A percentile compares a stretch with the other conserved stretches of the same genome.
These are phyloP conservation scores for Trichaptum fuscoviolaceum DNA, from an alignment of 768 basidiomycete genomes.

Conservation along the genomic window DNA sequence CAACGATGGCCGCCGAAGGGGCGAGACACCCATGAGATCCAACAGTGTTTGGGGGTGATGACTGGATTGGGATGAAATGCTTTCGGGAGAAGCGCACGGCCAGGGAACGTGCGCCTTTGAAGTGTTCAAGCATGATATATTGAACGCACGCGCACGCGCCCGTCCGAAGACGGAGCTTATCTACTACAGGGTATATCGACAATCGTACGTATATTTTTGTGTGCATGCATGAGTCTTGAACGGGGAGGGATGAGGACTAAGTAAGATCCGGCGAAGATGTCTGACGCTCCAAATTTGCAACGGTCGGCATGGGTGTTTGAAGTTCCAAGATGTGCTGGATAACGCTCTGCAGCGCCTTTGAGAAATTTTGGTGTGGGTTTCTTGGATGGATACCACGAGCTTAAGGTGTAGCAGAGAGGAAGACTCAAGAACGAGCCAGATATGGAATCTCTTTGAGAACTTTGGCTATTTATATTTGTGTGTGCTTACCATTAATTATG, in stretches of 20 bases:
- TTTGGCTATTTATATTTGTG: neutral
- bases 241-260: neutral
- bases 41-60: neutral
- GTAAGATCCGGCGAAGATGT: neutral
- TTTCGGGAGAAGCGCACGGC: neutral
- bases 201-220: no score
- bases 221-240: neutral
- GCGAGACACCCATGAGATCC: neutral
- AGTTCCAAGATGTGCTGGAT: no score
- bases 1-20: no score
- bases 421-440: neutral
- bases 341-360: no score
- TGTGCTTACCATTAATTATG: neutral
- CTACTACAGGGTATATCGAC: no score
- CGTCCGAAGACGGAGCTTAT: no score
- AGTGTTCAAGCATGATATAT: neutral
- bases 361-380: no score
- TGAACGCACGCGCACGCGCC: neutral
- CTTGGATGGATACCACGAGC: no score
- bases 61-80: neutral
- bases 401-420: neutral
- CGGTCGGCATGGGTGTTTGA: no score
- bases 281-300: neutral
- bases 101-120: neutral
- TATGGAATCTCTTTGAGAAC: neutral